Evolutionary conservation across 2,329 filamentous ascomycete genomes (phyloP).

Genomic region (Colletotrichum karsti): DNA sequence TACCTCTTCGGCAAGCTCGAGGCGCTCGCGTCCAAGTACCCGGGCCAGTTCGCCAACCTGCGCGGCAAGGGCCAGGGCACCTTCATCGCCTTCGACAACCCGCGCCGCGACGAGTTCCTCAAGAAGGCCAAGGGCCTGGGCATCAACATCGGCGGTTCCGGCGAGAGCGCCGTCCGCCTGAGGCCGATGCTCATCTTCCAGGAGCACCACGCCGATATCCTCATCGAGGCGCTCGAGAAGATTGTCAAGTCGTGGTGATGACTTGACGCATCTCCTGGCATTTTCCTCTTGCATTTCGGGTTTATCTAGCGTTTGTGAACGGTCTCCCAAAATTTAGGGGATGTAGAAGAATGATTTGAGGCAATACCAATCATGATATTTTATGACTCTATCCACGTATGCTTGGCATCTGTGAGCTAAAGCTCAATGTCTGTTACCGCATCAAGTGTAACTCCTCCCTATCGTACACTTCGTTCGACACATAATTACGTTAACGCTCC

Average conservation of each 20-base stretch:
- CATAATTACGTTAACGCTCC: neutral
- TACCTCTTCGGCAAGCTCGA: slow-evolving; percentile 80
- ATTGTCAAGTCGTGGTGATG: slow-evolving; percentile 58
- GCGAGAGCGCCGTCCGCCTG: slow-evolving; percentile 77
- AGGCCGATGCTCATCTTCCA: slow-evolving; percentile 94
- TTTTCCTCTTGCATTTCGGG: neutral
- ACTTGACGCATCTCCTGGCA: neutral
- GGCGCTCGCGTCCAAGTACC: slow-evolving; percentile 74
- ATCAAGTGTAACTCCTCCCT: no score
- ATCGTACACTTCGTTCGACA: neutral
- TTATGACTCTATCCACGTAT: neutral
- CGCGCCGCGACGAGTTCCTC: slow-evolving; percentile 81
- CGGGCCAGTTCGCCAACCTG: slow-evolving; percentile 81
- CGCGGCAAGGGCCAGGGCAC: slow-evolving; percentile 89
- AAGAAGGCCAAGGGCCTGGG: slow-evolving; percentile 81
- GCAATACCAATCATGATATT: neutral
- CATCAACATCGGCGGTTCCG: slow-evolving; percentile 88
- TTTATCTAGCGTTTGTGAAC: slow-evolving; percentile 10
- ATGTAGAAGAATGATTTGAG: neutral
- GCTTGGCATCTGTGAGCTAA: no score
- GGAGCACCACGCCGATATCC: slow-evolving; percentile 87
- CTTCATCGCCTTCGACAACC: slow-evolving; percentile 92
- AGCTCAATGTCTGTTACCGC: neutral
- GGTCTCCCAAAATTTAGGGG: neutral
- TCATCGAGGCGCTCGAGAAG: slow-evolving; percentile 82